Base-by-base conservation (phyloP, 2,329 filamentous ascomycete genomes). In the Talaromyces sp. region DNA sequence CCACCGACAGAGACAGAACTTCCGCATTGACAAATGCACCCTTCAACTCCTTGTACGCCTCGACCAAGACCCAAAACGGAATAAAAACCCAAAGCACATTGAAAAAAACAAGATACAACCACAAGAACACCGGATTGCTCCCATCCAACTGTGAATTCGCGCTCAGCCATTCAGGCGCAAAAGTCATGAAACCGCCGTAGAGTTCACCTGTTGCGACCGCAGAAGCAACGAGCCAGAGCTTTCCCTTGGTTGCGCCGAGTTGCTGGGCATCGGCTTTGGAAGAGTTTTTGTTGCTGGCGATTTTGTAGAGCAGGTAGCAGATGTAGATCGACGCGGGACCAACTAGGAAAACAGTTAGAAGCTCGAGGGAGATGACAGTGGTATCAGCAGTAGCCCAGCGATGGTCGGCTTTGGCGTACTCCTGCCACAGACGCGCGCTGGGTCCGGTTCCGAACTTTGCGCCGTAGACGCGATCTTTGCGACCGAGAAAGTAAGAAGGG, bases 171-270 rank as follows among this genome's bases (percentile, higher is more conserved):
- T 89, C 87, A 39, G 87, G 87, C 47, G 82, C 84, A 74, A 89
- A 89, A 0, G 87, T 89, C 86, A 89, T 88, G 73, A 84, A 88
- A 0, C 78, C 80, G 6, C 87, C 87, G 76, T 89, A 89, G 50
- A 89, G 76, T 75, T 89, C 87, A 11, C 80, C 86, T n/a, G 86
- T 87, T 11, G 86, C 87, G 49, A 89, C 74, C 14, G 85, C 79
- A 24, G 80, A 78, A 73, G 86, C 85, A 75, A 85, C 84, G 69
- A 88, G 85, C 83, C 83, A 85, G 39, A 82, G 73, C 47, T 76
- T 77, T 2, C 73, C 71, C 67, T 76, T 74, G 22, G 72, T 68
- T 4, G 68, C 43, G 24, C 74, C 73, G 6, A 71, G 73, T 45
- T 62, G 64, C 22, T 67, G 50, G 3, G 69, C 66, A 27, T 62